phyloP scores from a whole-genome alignment of 2,329 filamentous ascomycete species.

The Aureobasidium sp. region DNA sequence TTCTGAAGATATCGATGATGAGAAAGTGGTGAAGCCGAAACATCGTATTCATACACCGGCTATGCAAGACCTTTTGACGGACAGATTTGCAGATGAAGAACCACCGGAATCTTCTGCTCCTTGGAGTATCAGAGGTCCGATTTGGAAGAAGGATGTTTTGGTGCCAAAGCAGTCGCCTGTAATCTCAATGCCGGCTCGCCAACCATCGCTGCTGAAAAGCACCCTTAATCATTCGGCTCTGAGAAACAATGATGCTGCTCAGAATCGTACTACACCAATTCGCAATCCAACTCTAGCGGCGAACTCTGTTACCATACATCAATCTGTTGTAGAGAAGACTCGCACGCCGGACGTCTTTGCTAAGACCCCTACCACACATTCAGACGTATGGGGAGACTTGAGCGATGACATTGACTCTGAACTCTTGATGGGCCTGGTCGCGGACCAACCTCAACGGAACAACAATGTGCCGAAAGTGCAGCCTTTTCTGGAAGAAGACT shows the following conservation, averaged over 20 bases:
- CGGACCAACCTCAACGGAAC: background rate
- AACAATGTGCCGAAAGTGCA: background rate
- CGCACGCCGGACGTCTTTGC: background rate
- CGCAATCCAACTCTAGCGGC: background rate
- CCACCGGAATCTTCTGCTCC: conserved; percentile 34
- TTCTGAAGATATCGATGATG: conserved; percentile 6
- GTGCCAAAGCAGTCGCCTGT: conserved; percentile 12
- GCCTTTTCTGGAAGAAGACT: background rate
- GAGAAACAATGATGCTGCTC: background rate
- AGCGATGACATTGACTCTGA: conserved; percentile 9
- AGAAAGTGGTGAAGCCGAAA: conserved; percentile 26
- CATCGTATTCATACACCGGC: conserved; percentile 37
- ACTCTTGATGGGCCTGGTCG: background rate
- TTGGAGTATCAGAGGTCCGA: conserved; percentile 36
- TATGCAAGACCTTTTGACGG: conserved; percentile 30
- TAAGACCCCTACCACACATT: background rate
- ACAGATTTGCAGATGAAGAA: conserved; percentile 36
- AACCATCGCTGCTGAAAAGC: background rate
- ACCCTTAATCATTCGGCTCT: background rate
- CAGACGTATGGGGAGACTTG: background rate
- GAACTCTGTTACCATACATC: background rate
- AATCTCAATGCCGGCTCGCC: background rate
- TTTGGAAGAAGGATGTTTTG: conserved; percentile 36
- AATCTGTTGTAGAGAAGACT: background rate
- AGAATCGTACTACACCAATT: background rate